A percentile compares a stretch with the other conserved stretches of the same genome.
These are phyloP conservation scores for Solanum aculeatissimum DNA, from an alignment of 305 asterid species.

Conservation along the genomic window DNA sequence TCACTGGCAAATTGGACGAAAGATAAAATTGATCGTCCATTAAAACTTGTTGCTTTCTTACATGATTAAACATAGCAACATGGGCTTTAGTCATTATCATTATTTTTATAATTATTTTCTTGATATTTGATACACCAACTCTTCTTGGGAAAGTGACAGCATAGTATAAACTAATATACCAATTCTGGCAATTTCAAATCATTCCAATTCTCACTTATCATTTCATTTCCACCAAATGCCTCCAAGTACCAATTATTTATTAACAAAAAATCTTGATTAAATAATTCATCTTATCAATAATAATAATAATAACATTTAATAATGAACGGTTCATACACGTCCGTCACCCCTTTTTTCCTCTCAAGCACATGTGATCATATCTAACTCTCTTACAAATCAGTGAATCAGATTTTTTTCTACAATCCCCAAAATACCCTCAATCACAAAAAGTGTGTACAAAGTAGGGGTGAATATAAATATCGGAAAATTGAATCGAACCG, in stretches of 20 bases:
- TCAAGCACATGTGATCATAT: background rate
- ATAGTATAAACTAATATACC: background rate
- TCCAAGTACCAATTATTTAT: background rate
- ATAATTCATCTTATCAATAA: background rate
- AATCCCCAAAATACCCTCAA: background rate
- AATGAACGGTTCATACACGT: background rate
- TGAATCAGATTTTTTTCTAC: background rate
- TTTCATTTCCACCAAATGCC: background rate
- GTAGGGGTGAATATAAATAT: too few relatives aligned
- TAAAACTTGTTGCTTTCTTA: background rate
- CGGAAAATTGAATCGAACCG: too few relatives aligned
- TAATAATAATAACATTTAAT: background rate
- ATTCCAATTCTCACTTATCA: background rate
- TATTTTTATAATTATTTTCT: background rate
- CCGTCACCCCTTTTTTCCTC: background rate
- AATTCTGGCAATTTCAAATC: background rate
- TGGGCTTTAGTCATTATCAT: background rate
- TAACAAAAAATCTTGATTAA: background rate
- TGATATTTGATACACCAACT: background rate
- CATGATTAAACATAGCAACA: background rate
- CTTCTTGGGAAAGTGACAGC: background rate
- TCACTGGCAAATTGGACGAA: background rate
- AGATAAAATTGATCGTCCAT: background rate
- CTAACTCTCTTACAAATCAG: background rate
- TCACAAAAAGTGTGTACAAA: background rate